phyloP scores from a whole-genome alignment of 2,329 filamentous ascomycete species.

The Aureobasidium sp. region DNA sequence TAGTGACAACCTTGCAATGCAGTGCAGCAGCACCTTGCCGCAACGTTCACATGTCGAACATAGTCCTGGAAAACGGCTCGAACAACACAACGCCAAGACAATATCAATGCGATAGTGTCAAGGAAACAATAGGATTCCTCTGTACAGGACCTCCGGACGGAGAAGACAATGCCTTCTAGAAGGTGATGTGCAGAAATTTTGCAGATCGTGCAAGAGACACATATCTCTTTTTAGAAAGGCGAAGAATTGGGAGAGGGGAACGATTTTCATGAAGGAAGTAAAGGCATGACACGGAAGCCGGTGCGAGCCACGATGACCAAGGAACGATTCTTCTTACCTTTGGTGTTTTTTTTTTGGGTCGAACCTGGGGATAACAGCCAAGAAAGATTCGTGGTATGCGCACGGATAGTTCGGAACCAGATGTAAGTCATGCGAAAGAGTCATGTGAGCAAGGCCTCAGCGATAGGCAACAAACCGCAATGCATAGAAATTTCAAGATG shows the following conservation, averaged over 20 bases:
- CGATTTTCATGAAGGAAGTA: background rate
- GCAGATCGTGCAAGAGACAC: background rate
- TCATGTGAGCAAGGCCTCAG: background rate
- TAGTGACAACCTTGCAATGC: constrained; percentile 23
- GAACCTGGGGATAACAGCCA: background rate
- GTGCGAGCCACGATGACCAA: background rate
- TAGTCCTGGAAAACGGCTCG: constrained; percentile 12
- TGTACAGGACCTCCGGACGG: constrained; percentile 17
- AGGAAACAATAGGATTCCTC: constrained; percentile 16
- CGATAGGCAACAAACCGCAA: background rate
- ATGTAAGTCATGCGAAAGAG: background rate
- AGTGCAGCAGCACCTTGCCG: constrained; percentile 21
- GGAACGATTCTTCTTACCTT: too few relatives aligned
- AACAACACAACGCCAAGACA: constrained; percentile 17
- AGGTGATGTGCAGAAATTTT: background rate
- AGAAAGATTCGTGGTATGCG: background rate
- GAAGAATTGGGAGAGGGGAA: background rate
- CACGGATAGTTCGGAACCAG: background rate
- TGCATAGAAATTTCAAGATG: background rate
- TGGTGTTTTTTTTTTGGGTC: too few relatives aligned
- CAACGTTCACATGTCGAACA: constrained; percentile 19
- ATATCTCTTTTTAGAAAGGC: background rate
- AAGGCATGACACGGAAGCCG: background rate
- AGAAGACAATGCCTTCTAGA: constrained; percentile 1
- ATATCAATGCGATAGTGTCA: constrained; percentile 22